Evolutionary conservation across 1,284 basidiomycete genomes (phyloP).

Genomic region (Mycocalia duriaeana): DNA sequence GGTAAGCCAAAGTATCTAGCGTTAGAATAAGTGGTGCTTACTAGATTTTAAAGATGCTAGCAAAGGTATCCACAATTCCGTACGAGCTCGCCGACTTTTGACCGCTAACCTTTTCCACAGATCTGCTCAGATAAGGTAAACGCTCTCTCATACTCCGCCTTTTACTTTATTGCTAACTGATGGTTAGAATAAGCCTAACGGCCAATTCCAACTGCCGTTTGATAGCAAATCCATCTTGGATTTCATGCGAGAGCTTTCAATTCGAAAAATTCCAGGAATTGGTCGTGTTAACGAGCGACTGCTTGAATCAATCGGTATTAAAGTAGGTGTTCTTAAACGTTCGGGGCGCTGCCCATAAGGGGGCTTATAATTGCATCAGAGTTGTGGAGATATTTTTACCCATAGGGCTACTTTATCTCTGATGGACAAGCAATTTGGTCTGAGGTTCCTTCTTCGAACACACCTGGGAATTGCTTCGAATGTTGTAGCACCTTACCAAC

Average conservation of each 20-base stretch:
- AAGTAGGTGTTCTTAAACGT: no score
- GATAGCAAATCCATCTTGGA: conserved; percentile 56
- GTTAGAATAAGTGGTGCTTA: not conserved
- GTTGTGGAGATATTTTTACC: conserved; percentile 80
- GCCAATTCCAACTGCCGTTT: conserved; percentile 78
- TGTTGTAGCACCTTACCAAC: conserved; percentile 63
- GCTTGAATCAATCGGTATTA: conserved; percentile 81
- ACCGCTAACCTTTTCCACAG: conserved; percentile 33
- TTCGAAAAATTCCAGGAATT: conserved; percentile 83
- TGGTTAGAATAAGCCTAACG: conserved; percentile 86
- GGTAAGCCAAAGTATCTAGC: conserved; percentile 26
- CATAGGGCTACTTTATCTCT: conserved; percentile 69
- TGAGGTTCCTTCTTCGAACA: conserved; percentile 67
- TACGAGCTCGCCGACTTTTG: conserved; percentile 1
- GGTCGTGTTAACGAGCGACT: conserved; percentile 85
- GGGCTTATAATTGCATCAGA: conserved; percentile 41
- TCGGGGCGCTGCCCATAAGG: no score
- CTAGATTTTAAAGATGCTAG: conserved; percentile 52
- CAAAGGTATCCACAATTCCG: conserved; percentile 52
- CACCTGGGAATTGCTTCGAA: conserved; percentile 86
- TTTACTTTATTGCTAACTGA: conserved; percentile 1
- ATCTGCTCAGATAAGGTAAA: conserved; percentile 87
- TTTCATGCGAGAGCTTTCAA: conserved; percentile 74
- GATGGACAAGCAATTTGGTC: conserved; percentile 83
- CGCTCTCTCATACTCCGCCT: conserved; percentile 1